Evolutionary conservation across 176 grass and related monocot genomes (phyloP).

Genomic region (Aegilops longissima): DNA sequence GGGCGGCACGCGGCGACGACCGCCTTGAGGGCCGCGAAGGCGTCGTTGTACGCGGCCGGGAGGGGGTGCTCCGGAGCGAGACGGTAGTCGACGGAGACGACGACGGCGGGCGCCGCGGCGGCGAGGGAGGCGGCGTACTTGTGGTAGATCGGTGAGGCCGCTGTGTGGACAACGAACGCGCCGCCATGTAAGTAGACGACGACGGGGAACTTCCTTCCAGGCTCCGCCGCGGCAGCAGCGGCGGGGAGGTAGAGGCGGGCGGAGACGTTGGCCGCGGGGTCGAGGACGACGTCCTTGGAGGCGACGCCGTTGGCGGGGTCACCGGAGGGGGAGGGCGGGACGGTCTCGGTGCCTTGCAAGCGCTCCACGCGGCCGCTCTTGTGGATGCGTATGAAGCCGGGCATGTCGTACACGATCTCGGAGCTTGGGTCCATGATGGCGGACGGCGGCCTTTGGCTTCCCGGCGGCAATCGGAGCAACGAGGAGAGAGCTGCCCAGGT

Average conservation of each 20-base stretch:
- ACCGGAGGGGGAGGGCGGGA: constrained; percentile 37
- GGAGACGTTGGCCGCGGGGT: background rate
- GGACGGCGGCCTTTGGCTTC: background rate
- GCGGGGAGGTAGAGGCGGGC: background rate
- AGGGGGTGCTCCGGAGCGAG: background rate
- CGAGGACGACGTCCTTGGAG: constrained; percentile 61
- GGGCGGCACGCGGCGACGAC: constrained; percentile 34
- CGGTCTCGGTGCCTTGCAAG: constrained; percentile 49
- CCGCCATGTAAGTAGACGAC: constrained; percentile 80
- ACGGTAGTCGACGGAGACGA: constrained; percentile 63
- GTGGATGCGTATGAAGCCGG: constrained; percentile 34
- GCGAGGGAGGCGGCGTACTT: constrained; percentile 46
- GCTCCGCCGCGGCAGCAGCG: background rate
- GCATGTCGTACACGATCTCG: constrained; percentile 52
- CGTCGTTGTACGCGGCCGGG: constrained; percentile 48
- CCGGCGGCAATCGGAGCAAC: too few relatives aligned
- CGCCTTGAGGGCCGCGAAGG: constrained; percentile 51
- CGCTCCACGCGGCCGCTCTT: constrained; percentile 70
- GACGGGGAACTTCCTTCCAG: constrained; percentile 40
- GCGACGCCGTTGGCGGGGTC: constrained; percentile 45
- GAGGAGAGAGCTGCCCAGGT: background rate
- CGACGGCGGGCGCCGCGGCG: constrained; percentile 25
- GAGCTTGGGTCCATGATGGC: constrained; percentile 42
- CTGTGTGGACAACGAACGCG: constrained; percentile 70
- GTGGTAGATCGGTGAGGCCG: constrained; percentile 58